Evolutionary conservation across 768 basidiomycete genomes (phyloP).

Genomic region (Gyrodon lividus): DNA sequence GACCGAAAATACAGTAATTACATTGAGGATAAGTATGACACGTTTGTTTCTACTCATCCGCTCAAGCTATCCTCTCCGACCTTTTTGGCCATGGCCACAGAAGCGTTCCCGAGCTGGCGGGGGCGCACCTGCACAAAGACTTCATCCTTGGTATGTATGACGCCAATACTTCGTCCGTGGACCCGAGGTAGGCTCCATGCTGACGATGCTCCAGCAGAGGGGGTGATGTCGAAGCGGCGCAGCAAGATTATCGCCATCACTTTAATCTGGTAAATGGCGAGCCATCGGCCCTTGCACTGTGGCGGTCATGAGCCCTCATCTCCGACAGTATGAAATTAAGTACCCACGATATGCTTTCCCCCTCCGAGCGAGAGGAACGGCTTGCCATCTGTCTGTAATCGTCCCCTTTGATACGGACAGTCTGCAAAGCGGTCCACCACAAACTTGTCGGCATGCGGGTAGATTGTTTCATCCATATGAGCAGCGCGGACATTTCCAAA

Average conservation of each 20-base stretch:
- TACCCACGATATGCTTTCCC: slow-evolving; percentile 19
- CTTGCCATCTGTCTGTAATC: slow-evolving; percentile 10
- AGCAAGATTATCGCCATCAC: slow-evolving; percentile 16
- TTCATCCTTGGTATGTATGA: slow-evolving; percentile 20
- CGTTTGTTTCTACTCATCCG: no score
- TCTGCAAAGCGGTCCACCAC: slow-evolving; percentile 20
- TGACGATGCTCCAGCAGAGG: not conserved
- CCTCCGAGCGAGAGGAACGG: slow-evolving; percentile 16
- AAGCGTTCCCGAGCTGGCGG: not conserved
- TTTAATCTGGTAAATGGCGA: slow-evolving; percentile 25
- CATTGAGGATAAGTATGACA: no score
- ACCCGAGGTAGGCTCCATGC: slow-evolving; percentile 11
- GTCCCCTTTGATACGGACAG: slow-evolving; percentile 11
- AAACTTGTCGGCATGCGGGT: slow-evolving; percentile 13
- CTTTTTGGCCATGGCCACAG: not conserved
- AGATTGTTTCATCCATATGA: slow-evolving; percentile 18
- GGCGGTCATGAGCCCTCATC: not conserved
- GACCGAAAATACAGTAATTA: no score
- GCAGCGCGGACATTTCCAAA: slow-evolving; percentile 16
- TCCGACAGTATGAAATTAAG: not conserved
- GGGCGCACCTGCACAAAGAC: slow-evolving; percentile 6
- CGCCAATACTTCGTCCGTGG: slow-evolving; percentile 13
- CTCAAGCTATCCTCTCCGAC: not conserved
- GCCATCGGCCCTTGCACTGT: slow-evolving; percentile 27
- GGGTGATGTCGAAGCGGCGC: slow-evolving; percentile 14